Conservation (phyloP, 73 alveolate genomes). For the Blepharisma stoltei region DNA sequence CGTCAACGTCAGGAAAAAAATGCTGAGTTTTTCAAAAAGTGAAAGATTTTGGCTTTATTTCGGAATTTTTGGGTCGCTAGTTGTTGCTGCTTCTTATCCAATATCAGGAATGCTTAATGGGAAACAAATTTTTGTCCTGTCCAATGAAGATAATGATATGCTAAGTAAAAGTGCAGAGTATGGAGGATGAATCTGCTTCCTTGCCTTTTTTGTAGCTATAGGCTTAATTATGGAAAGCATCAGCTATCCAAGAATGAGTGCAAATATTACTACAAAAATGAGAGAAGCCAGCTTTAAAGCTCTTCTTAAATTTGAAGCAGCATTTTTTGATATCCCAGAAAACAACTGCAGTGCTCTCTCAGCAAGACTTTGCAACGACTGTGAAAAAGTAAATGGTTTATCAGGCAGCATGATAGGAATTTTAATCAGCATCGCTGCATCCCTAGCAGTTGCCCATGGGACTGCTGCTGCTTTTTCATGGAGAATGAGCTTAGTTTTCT, state of each 20-base stretch:
- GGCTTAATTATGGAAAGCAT: background rate
- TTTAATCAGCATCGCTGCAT: background rate
- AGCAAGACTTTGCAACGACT: slow-evolving; percentile 34
- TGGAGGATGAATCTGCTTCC: background rate
- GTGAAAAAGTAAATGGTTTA: slow-evolving; percentile 34
- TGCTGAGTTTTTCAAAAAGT: slow-evolving; percentile 4
- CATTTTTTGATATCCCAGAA: slow-evolving; percentile 42
- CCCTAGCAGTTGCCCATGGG: background rate
- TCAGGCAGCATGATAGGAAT: slow-evolving; percentile 27
- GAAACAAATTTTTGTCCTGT: background rate
- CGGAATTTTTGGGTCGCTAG: slow-evolving; percentile 9
- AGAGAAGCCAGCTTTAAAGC: slow-evolving; percentile 38
- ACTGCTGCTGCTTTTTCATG: slow-evolving; percentile 12
- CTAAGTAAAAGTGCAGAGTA: background rate
- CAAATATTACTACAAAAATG: slow-evolving; percentile 32
- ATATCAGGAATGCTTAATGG: slow-evolving; percentile 9
- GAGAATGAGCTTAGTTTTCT: slow-evolving; percentile 25
- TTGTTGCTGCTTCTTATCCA: slow-evolving; percentile 5
- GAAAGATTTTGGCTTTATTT: slow-evolving; percentile 22
- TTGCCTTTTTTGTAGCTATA: background rate
- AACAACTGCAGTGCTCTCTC: slow-evolving; percentile 46
- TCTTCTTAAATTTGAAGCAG: slow-evolving; percentile 34
- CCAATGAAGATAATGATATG: background rate
- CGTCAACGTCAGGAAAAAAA: background rate
- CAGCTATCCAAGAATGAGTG: slow-evolving; percentile 29